Percentiles rank a stretch among this genome's conserved stretches.
Evolutionary conservation across 2,329 filamentous ascomycete genomes (phyloP).

Genomic region (Ilyonectria sp.): DNA sequence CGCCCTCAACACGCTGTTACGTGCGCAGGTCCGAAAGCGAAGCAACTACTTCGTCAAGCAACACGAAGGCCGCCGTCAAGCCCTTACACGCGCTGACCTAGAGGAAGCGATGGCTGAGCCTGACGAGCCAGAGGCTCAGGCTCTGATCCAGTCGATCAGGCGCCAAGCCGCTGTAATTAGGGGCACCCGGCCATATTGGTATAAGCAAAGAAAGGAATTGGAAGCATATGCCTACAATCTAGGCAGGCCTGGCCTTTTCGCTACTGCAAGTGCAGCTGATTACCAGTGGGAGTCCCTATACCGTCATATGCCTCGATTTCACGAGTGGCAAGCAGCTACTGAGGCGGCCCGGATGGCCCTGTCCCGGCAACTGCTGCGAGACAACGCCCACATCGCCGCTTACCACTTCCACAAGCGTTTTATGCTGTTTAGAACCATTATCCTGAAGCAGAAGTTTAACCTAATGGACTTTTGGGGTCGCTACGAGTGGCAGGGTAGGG

Average conservation of each 20-base stretch:
- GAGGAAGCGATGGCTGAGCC: background rate
- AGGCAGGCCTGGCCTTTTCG: background rate
- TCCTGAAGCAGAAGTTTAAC: constrained; percentile 4
- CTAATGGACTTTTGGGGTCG: background rate
- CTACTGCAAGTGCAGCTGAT: background rate
- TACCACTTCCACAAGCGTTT: constrained; percentile 13
- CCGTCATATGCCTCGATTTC: background rate
- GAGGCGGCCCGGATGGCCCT: constrained; percentile 2
- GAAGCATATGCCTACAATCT: constrained; percentile 3
- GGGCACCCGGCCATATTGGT: constrained; percentile 5
- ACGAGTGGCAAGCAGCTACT: background rate
- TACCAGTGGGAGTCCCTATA: constrained; percentile 5
- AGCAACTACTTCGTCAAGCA: background rate
- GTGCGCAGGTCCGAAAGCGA: background rate
- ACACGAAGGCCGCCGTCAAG: background rate
- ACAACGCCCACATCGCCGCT: constrained; percentile 10
- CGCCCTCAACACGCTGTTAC: constrained; percentile 14
- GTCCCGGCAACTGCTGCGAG: constrained; percentile 3
- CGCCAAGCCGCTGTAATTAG: constrained; percentile 3
- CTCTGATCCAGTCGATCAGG: constrained; percentile 10
- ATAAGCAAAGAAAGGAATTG: constrained; percentile 15
- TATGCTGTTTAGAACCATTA: constrained; percentile 9
- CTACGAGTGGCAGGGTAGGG: background rate
- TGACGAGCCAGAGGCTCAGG: constrained; percentile 2
- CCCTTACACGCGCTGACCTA: background rate